Evolutionary conservation across 2,329 filamentous ascomycete genomes (phyloP).

Genomic region (Didymosphaeria variabile): DNA sequence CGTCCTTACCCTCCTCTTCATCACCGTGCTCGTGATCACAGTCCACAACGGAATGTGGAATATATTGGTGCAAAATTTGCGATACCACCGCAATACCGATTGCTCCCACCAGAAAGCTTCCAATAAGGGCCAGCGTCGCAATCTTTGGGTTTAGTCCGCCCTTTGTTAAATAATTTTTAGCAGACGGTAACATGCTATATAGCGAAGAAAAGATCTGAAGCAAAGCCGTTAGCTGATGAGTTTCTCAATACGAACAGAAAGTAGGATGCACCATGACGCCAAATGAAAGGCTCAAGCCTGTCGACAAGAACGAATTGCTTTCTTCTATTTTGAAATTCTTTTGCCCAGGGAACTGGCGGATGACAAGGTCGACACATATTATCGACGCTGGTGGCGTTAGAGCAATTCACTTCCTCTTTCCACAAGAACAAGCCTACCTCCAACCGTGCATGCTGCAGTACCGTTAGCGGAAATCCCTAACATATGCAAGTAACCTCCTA

Average conservation of each 20-base stretch:
- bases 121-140: conserved; percentile 75
- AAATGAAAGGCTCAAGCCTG: conserved; percentile 90
- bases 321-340: conserved; percentile 86
- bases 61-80: conserved; percentile 74
- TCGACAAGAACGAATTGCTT: conserved; percentile 86
- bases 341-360: conserved; percentile 76
- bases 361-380: conserved; percentile 84
- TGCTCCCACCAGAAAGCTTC: conserved; percentile 75
- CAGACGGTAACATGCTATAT: conserved; percentile 91
- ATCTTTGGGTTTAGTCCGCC: conserved; percentile 72
- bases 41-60: conserved; percentile 82
- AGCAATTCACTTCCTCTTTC: neutral
- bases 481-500: conserved; percentile 45
- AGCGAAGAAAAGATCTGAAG: conserved; percentile 85
- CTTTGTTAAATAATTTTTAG: conserved; percentile 77
- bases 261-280: conserved; percentile 82
- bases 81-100: conserved; percentile 79
- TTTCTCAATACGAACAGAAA: neutral
- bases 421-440: conserved; percentile 35
- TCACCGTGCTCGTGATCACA: conserved; percentile 79
- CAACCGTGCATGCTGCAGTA: conserved; percentile 47
- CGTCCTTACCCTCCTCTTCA: conserved; percentile 49
- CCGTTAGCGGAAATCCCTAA: conserved; percentile 24
- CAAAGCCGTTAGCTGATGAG: conserved; percentile 22
- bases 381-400: conserved; percentile 69